These are phyloP conservation scores for Nakazawaea ambrosiae DNA, from an alignment of 805 yeast genomes.

Conservation along the genomic window DNA sequence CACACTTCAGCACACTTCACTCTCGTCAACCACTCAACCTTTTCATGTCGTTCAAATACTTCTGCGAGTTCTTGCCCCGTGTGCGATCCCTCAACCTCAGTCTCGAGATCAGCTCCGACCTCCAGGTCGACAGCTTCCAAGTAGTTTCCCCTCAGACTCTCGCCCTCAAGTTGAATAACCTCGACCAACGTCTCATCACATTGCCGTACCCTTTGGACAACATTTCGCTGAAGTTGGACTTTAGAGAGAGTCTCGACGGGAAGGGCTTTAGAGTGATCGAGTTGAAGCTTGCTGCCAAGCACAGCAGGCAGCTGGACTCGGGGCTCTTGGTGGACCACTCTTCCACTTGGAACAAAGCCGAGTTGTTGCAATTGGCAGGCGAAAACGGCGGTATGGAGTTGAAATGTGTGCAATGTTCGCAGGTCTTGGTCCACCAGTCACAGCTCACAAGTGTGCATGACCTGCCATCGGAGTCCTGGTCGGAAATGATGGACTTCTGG, in stretches of 20 bases:
- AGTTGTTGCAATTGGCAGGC: conserved; percentile 20
- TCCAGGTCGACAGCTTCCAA: too few species aligned
- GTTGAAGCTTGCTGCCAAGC: neutral
- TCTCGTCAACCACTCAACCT: too few species aligned
- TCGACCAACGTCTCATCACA: too few species aligned
- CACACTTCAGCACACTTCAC: too few species aligned
- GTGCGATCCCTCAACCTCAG: conserved; percentile 16
- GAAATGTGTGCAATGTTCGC: conserved; percentile 26
- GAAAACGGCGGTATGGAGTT: conserved; percentile 14
- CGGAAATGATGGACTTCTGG: conserved; percentile 96
- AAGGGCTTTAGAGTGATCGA: neutral
- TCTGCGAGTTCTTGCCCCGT: conserved; percentile 20
- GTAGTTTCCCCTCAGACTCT: too few species aligned
- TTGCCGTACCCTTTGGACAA: too few species aligned
- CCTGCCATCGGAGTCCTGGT: conserved; percentile 92
- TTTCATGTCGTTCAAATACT: too few species aligned
- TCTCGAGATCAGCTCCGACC: neutral
- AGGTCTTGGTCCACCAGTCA: conserved; percentile 23
- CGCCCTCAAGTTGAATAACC: too few species aligned
- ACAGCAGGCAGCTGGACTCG: too few species aligned
- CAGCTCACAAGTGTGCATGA: conserved; percentile 34
- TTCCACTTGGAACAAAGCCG: conserved; percentile 9
- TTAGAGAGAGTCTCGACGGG: too few species aligned
- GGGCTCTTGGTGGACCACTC: neutral
- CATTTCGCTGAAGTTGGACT: too few species aligned